phyloP scores from a whole-genome alignment of 75 land plant species.

The Isoetes taiwanensis region DNA sequence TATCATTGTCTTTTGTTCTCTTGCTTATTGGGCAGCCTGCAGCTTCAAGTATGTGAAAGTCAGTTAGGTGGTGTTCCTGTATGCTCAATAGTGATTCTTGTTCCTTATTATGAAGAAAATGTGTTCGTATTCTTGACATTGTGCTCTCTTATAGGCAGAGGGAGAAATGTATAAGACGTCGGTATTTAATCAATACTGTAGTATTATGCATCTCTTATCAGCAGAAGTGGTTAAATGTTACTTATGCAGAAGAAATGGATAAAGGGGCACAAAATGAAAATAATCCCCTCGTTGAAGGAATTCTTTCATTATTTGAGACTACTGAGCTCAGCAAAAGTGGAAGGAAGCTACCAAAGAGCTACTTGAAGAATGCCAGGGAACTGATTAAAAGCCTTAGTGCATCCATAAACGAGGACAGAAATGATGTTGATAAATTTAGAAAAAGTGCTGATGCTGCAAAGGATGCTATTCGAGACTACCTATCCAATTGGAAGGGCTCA shows the following conservation, averaged over 20 bases:
- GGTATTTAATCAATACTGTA: too few species aligned
- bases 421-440: conserved; percentile 57
- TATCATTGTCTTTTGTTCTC: too few species aligned
- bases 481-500: conserved; percentile 63
- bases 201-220: too few species aligned
- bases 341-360: conserved; percentile 71
- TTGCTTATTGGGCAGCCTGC: too few species aligned
- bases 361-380: conserved; percentile 71
- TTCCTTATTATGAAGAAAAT: too few species aligned
- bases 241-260: conserved; percentile 29
- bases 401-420: conserved; percentile 54
- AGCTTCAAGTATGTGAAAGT: too few species aligned
- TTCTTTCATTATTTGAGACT: conserved; percentile 55
- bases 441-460: conserved; percentile 81
- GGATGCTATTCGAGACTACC: conserved; percentile 64
- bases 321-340: conserved; percentile 76
- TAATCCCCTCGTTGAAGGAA: conserved; percentile 31
- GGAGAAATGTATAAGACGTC: too few species aligned
- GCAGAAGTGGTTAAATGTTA: too few species aligned
- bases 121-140: too few species aligned
- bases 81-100: too few species aligned
- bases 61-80: too few species aligned
- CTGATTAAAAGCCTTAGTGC: conserved; percentile 63
- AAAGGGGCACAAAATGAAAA: conserved; percentile 17
- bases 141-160: too few species aligned